Conservation (phyloP, 2,329 filamentous ascomycete species). For the Fusarium sp. region DNA sequence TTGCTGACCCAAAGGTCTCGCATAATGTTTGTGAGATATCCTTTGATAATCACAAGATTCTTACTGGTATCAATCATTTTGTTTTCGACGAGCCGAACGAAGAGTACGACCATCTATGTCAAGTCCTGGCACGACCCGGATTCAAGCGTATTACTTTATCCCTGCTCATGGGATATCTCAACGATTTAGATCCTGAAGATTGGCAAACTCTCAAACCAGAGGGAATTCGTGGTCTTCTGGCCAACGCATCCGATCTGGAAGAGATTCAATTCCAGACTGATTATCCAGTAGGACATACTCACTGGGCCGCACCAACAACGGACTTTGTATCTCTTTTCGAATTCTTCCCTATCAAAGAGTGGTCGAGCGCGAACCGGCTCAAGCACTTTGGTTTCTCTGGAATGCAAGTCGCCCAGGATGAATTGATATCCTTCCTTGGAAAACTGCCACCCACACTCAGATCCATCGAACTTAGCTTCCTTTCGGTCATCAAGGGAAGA, state of each 20-base stretch:
- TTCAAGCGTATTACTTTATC: neutral
- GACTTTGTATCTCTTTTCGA: neutral
- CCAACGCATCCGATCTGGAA: neutral
- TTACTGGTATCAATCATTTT: neutral
- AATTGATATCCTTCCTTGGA: slow-evolving; percentile 2
- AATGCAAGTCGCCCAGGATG: neutral
- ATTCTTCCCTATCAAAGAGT: neutral
- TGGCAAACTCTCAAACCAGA: neutral
- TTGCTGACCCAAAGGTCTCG: neutral
- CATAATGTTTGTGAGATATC: neutral
- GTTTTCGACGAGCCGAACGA: neutral
- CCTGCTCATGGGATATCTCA: neutral
- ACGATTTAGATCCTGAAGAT: neutral
- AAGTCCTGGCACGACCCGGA: neutral
- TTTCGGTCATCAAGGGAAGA: neutral
- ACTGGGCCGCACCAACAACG: neutral
- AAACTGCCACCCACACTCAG: neutral
- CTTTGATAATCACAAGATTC: neutral
- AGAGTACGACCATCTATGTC: neutral
- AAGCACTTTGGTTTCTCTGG: slow-evolving; percentile 11
- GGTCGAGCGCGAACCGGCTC: neutral
- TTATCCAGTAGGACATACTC: neutral
- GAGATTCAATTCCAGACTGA: neutral
- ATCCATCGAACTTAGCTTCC: slow-evolving; percentile 11
- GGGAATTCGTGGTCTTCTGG: neutral